These are phyloP conservation scores for Colletotrichum lentis DNA, from an alignment of 2,329 filamentous ascomycete genomes.

Conservation along the genomic window DNA sequence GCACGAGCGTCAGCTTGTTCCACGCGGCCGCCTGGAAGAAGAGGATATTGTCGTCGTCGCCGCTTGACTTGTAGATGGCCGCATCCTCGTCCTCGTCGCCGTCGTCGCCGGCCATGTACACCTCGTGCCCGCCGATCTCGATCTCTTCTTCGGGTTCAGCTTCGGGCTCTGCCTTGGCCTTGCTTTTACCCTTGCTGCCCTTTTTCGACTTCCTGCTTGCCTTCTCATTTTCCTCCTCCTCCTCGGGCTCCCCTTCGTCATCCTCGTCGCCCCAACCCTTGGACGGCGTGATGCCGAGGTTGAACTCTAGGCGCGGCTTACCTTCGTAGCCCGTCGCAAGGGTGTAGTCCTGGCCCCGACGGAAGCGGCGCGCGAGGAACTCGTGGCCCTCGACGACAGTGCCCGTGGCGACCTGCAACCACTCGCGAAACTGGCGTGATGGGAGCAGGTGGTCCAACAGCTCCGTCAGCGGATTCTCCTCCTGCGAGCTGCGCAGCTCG, in stretches of 20 bases:
- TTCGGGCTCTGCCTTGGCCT: slow-evolving; percentile 43
- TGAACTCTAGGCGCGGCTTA: slow-evolving; percentile 83
- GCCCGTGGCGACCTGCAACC: slow-evolving; percentile 84
- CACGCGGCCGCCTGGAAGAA: slow-evolving; percentile 73
- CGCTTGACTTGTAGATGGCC: slow-evolving; percentile 82
- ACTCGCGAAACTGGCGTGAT: slow-evolving; percentile 85
- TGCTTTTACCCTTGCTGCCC: slow-evolving; percentile 46
- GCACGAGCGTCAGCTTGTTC: slow-evolving; percentile 91
- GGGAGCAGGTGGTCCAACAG: slow-evolving; percentile 84
- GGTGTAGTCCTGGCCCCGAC: slow-evolving; percentile 88
- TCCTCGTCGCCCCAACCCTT: slow-evolving; percentile 82
- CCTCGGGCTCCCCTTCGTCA: slow-evolving; percentile 57
- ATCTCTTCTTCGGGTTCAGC: slow-evolving; percentile 42
- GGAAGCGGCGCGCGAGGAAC: slow-evolving; percentile 85
- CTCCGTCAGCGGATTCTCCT: slow-evolving; percentile 73
- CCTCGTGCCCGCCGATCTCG: slow-evolving; percentile 77
- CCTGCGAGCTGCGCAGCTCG: slow-evolving; percentile 48
- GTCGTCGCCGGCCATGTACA: slow-evolving; percentile 93
- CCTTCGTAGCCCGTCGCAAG: slow-evolving; percentile 85
- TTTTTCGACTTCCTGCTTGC: slow-evolving; percentile 45
- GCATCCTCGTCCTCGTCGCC: slow-evolving; percentile 70
- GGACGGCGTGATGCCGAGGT: slow-evolving; percentile 85
- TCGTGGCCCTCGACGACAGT: slow-evolving; percentile 77
- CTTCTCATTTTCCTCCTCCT: slow-evolving; percentile 48
- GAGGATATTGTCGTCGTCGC: slow-evolving; percentile 77